phyloP scores from a whole-genome alignment of 2,329 filamentous ascomycete genomes.

The Aspergillus viridinutans region DNA sequence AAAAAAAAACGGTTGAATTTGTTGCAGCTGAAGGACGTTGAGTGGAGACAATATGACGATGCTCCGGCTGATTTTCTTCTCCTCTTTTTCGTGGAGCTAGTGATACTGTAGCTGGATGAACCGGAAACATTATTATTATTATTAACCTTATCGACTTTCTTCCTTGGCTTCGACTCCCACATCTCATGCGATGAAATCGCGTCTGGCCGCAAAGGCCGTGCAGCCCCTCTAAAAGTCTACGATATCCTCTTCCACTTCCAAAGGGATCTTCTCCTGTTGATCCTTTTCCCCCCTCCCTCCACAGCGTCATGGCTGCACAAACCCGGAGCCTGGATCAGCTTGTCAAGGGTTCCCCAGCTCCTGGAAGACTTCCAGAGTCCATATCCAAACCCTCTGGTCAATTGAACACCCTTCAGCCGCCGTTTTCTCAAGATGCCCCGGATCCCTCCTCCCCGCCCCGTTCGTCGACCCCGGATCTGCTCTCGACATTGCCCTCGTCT shows the following conservation, averaged over 20 bases:
- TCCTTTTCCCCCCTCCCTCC: slow-evolving; percentile 4
- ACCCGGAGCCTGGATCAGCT: slow-evolving; percentile 67
- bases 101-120: not conserved
- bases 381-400: slow-evolving; percentile 27
- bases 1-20: not conserved
- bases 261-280: not conserved
- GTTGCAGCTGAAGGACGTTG: not conserved
- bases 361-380: slow-evolving; percentile 45
- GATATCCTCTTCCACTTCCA: not conserved
- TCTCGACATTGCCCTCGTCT: slow-evolving; percentile 78
- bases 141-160: not conserved
- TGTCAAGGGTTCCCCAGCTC: slow-evolving; percentile 80
- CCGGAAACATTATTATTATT: not conserved
- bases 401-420: slow-evolving; percentile 13
- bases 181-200: slow-evolving; percentile 20
- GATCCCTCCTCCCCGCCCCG: slow-evolving; percentile 44
- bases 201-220: slow-evolving; percentile 28
- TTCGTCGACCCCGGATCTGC: slow-evolving; percentile 58
- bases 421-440: slow-evolving; percentile 14
- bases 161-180: not conserved
- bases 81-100: not conserved
- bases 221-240: slow-evolving; percentile 4
- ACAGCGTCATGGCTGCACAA: slow-evolving; percentile 53
- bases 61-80: not conserved
- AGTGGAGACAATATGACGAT: not conserved